Base-by-base conservation (phyloP, 73 alveolate genomes). In the Stentor roeselii region DNA sequence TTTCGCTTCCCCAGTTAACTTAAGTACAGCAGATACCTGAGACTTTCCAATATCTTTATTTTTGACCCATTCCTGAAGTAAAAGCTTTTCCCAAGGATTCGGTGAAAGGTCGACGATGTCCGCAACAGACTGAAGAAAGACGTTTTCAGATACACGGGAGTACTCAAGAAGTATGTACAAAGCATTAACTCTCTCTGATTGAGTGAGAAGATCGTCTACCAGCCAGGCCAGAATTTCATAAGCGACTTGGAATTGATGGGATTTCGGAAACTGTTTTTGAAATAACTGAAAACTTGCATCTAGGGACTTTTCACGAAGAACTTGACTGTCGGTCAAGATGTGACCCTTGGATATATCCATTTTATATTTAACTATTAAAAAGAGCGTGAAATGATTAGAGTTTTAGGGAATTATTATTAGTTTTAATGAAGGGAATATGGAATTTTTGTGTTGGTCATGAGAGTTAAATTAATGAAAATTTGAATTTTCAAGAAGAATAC, bases 191-290 rank as follows among this genome's bases (percentile, higher is more conserved):
- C 80, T 21, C 41, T 67, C 80, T 36, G n/a, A 32, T 32, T 21
- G 41, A 14, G 80, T 67, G 0, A 67, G 41, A 32, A 32, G 37
- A 40, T 67, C 80, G 80, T 67, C 80, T 67, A 27, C 42, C 21
- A 67, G 80, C 80, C 80, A 67, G 37, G 80, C 80, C 11, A 67
- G 80, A 2, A 67, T 21, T 67, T 67, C 80, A 34, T 67, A 67
- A 21, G 80, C 80, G 21, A 40, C 80, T 32, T 67, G 80, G 80
- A 67, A 67, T 1, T 21, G 11, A 2, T 21, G n/a, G 41, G 80
- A 27, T 34, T 67, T 67, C 1, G 80, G 80, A 2, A 67, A 21
- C 21, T 27, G n/a, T 67, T 67, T 67, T 1, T 27, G 80, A 40
- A 67, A 67, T 27, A 40, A 14, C 34, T 67, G 80, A 67, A 30